A percentile compares a stretch with the other conserved stretches of the same genome.
Conservation (phyloP, 306 rosid species). For the Vigna angularis region DNA sequence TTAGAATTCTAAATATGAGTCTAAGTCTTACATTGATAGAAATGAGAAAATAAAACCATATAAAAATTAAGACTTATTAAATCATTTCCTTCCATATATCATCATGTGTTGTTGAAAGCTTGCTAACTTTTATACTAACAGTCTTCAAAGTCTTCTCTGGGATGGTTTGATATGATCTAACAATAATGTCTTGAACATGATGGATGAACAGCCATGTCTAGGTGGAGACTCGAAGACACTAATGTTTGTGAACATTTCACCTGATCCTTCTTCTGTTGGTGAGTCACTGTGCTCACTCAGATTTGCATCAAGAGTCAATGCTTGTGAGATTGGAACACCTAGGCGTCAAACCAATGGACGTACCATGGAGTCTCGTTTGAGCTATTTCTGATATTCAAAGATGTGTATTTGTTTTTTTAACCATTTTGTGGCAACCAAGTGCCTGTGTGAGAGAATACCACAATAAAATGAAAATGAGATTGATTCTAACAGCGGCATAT, state of each 20-base stretch:
- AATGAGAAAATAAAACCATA: no score
- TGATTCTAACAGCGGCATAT: slow-evolving; percentile 77
- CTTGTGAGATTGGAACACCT: slow-evolving; percentile 93
- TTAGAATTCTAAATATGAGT: no score
- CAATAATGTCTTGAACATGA: slow-evolving; percentile 27
- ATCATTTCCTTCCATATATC: not conserved
- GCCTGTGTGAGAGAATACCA: slow-evolving; percentile 40
- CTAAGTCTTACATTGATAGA: no score
- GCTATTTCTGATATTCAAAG: slow-evolving; percentile 60
- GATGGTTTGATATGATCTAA: slow-evolving; percentile 33
- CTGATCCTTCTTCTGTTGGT: slow-evolving; percentile 73
- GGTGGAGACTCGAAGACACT: slow-evolving; percentile 97
- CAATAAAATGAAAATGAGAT: slow-evolving; percentile 50
- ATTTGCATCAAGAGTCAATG: slow-evolving; percentile 92
- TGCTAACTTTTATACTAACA: not conserved
- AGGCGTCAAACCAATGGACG: slow-evolving; percentile 80
- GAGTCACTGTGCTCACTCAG: slow-evolving; percentile 98
- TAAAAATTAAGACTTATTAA: no score
- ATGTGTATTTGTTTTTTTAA: slow-evolving; percentile 31
- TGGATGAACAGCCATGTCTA: slow-evolving; percentile 82
- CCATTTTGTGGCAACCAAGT: slow-evolving; percentile 45
- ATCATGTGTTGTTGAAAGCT: not conserved
- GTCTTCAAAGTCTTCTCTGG: not conserved
- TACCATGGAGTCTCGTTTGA: slow-evolving; percentile 63
- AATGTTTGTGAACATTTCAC: slow-evolving; percentile 95